These are phyloP conservation scores for Artemisia annua DNA, from an alignment of 129 eudicot genomes.

Conservation along the genomic window DNA sequence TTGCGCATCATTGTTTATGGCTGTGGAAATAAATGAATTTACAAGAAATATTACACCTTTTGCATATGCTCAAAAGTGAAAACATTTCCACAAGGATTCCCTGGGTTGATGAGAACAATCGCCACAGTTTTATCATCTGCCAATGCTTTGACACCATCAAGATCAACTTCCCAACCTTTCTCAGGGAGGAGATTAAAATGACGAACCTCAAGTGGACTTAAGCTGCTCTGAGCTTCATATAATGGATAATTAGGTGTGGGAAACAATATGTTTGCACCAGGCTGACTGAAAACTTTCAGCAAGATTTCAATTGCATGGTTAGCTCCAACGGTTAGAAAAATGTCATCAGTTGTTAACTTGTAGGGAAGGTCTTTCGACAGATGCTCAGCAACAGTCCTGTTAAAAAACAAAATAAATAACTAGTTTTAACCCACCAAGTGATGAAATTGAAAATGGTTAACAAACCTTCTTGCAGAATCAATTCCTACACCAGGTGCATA, in stretches of 20 bases:
- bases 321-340: constrained; percentile 53
- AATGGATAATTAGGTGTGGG: constrained; percentile 57
- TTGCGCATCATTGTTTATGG: background rate
- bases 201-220: too few species aligned
- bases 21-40: background rate
- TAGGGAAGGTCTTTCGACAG: constrained; percentile 54
- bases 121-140: constrained; percentile 56
- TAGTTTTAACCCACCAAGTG: too few species aligned
- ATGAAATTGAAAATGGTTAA: background rate
- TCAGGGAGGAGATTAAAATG: constrained; percentile 50
- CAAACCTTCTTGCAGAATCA: constrained; percentile 47
- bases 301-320: constrained; percentile 48
- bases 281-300: constrained; percentile 42
- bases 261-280: constrained; percentile 54
- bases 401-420: background rate
- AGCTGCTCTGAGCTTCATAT: constrained; percentile 37
- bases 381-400: constrained; percentile 59
- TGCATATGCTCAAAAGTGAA: constrained; percentile 43
- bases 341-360: constrained; percentile 39
- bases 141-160: constrained; percentile 40
- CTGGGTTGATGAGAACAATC: constrained; percentile 57
- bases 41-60: constrained; percentile 28
- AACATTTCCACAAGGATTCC: constrained; percentile 70
- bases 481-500: constrained; percentile 46
- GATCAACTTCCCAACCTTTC: constrained; percentile 67